Conservation (phyloP, 305 asterid genomes). For the Fraxinus baroniana region DNA sequence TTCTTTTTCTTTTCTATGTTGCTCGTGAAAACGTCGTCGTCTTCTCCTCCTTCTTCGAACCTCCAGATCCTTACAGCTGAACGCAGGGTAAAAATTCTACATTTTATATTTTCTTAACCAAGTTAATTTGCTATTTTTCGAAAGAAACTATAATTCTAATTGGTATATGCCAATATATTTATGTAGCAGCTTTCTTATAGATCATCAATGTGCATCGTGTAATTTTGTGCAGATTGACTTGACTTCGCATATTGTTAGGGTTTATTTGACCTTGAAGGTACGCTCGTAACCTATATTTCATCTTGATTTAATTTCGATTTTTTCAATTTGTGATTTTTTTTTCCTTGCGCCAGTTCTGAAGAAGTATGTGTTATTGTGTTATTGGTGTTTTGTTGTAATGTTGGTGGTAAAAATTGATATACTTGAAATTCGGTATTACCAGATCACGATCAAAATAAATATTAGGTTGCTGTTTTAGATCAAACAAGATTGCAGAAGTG, state of each 20-base stretch:
- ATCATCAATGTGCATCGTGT: conserved; percentile 10
- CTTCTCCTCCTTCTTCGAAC: conserved; percentile 36
- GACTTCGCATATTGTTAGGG: conserved; percentile 91
- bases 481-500: background rate
- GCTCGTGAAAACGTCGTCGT: conserved; percentile 30
- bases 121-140: conserved; percentile 1
- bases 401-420: background rate
- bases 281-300: background rate
- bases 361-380: background rate
- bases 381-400: background rate
- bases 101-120: conserved; percentile 8
- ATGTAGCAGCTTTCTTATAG: background rate
- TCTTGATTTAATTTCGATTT: conserved; percentile 4
- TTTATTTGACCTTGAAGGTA: conserved; percentile 83
- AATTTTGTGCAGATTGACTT: conserved; percentile 76
- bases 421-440: background rate
- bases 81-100: conserved; percentile 54
- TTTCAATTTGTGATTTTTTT: background rate
- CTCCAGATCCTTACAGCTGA: conserved; percentile 84
- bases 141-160: background rate
- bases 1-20: conserved; percentile 27
- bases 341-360: background rate
- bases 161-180: background rate
- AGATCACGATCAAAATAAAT: background rate
- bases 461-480: background rate